Base-by-base conservation (phyloP, 345 rosid genomes). In the Salix exigua region DNA sequence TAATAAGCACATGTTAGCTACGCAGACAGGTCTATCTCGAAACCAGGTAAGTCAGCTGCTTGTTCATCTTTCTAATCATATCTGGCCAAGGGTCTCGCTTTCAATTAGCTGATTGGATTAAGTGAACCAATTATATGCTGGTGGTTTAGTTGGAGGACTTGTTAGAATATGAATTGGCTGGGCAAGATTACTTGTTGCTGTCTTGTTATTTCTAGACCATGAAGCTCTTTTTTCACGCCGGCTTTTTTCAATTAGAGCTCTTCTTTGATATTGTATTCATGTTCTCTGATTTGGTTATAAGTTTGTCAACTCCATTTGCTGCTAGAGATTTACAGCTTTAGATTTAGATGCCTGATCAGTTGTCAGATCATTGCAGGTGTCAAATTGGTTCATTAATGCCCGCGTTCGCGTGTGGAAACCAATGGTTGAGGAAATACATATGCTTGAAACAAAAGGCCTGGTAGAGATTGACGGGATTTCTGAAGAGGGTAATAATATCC, bases 381-480 rank as follows among this genome's bases (percentile, higher is more conserved):
- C 92, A 7, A 89, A 89, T 71, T 89, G 92, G 92, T 89, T 89
- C 80, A 87, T 89, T 71, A 89, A 89, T 53, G 92, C 92, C 2
- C 84, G 92, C 6, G 92, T 89, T 10, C 89, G 92, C 0, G 79
- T 87, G 26, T 89, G 92, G 92, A 89, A 89, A 68, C 92, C 92
- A 7, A 87, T 89, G 92, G 92, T 89, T 14, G 92, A 89, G 77
- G 92, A 89, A 74, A 87, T 89, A 73, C 90, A 89, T 82, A 75
- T 73, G 87, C 89, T 87, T 5, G 92, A 89, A 79, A 86, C 85
- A 48, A 82, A 87, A 79, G 83, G 84, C 12, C 75, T 21, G 72
- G 68, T n/a, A 30, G 74, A 67, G 23, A 73, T 25, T 18, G 80
- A 73, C 19, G 79, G 69, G 62, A 73, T 73, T 51, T 80, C 77